Evolutionary conservation across 2,329 filamentous ascomycete species (phyloP).

Genomic region (Tolypocladium ophioglossoides): DNA sequence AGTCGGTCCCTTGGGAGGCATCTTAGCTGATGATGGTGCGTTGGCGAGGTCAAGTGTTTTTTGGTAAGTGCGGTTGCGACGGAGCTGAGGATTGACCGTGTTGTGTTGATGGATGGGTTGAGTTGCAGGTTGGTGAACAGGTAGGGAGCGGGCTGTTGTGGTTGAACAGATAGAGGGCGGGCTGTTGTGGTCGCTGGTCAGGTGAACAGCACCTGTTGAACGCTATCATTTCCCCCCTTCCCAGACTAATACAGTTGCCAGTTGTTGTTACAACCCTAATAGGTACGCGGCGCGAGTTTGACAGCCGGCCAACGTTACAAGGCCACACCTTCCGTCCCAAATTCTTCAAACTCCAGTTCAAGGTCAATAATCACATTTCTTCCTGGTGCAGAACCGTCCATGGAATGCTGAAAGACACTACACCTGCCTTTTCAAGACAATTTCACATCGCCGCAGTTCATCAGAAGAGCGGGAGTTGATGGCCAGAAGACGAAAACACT

Average conservation of each 20-base stretch:
- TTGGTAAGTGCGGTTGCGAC: not conserved
- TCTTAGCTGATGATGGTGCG: conserved; percentile 1
- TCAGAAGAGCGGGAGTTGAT: not conserved
- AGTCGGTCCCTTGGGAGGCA: conserved; percentile 10
- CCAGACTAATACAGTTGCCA: not conserved
- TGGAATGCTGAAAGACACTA: not conserved
- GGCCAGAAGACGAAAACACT: not conserved
- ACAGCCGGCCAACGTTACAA: not conserved
- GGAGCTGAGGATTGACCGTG: not conserved
- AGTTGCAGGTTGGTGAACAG: not conserved
- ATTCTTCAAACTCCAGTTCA: not conserved
- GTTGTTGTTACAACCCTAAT: not conserved
- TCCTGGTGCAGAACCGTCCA: not conserved
- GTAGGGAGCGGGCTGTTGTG: not conserved
- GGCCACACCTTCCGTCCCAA: not conserved
- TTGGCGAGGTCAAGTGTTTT: not conserved
- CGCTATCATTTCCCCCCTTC: not conserved
- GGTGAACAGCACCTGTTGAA: not conserved
- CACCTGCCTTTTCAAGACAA: not conserved
- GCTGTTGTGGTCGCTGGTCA: not conserved
- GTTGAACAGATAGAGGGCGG: not conserved
- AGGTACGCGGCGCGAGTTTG: not conserved
- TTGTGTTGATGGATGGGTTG: not conserved
- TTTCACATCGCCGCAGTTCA: not conserved
- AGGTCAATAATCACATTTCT: not conserved